Evolutionary conservation across 1,139 yeast genomes (phyloP).

Genomic region (Kodamaea ohmeri): DNA sequence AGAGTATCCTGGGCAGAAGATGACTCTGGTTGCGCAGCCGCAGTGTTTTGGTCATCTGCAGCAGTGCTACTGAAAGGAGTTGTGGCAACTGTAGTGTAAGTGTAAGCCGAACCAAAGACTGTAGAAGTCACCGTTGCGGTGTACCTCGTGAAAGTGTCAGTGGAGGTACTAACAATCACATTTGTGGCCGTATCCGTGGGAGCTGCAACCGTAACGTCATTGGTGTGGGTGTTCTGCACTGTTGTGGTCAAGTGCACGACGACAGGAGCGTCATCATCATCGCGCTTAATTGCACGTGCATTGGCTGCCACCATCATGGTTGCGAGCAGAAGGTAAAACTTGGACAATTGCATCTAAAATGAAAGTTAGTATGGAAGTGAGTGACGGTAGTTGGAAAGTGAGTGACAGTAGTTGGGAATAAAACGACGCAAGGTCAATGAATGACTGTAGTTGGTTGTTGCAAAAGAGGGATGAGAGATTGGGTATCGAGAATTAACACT

Average conservation of each 20-base stretch:
- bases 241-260: slow-evolving; percentile 39
- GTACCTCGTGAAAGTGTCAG: slow-evolving; percentile 41
- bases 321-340: slow-evolving; percentile 20
- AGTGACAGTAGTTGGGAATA: slow-evolving; percentile 7
- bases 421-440: slow-evolving; percentile 10
- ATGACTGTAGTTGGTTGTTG: slow-evolving; percentile 19
- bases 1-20: slow-evolving; percentile 8
- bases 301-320: slow-evolving; percentile 22
- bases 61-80: slow-evolving; percentile 25
- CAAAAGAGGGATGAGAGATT: slow-evolving; percentile 12
- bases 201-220: slow-evolving; percentile 33
- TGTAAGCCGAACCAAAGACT: slow-evolving; percentile 38
- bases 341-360: slow-evolving; percentile 33
- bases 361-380: slow-evolving; percentile 11
- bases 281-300: slow-evolving; percentile 29
- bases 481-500: slow-evolving; percentile 7
- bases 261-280: slow-evolving; percentile 27
- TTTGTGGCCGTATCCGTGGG: slow-evolving; percentile 32
- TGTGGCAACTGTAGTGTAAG: slow-evolving; percentile 39
- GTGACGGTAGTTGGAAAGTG: slow-evolving; percentile 11
- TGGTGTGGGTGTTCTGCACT: slow-evolving; percentile 34
- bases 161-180: slow-evolving; percentile 29
- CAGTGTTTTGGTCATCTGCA: neutral
- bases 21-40: slow-evolving; percentile 2
- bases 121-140: slow-evolving; percentile 48